Percentiles rank a stretch among this genome's conserved stretches.
Evolutionary conservation across 352 stramenopile species (phyloP).

Genomic region (Aphanomyces cochlioides): DNA sequence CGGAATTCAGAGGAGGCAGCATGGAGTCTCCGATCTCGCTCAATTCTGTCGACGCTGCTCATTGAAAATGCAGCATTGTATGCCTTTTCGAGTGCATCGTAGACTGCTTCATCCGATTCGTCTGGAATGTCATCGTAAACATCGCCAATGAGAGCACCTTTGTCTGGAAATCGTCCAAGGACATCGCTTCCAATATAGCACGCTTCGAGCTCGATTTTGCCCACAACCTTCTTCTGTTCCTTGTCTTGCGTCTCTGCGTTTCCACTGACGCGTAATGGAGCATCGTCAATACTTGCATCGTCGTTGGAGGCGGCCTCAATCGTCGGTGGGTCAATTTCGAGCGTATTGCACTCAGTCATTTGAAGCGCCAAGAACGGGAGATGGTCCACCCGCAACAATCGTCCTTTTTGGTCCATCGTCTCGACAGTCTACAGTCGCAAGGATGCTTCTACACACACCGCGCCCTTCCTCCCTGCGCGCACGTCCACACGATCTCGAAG

Average conservation of each 20-base stretch:
- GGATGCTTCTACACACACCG: not conserved
- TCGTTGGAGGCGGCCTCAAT: not conserved
- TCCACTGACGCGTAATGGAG: not conserved
- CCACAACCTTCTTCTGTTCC: not conserved
- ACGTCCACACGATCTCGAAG: not conserved
- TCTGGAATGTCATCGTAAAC: conserved; percentile 27
- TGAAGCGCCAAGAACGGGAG: conserved; percentile 21
- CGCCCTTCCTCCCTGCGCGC: conserved; percentile 9
- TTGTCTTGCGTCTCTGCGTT: not conserved
- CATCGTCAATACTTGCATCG: not conserved
- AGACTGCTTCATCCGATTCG: conserved; percentile 31
- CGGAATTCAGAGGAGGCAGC: not conserved
- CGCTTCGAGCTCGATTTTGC: conserved; percentile 24
- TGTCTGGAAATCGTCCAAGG: conserved; percentile 9
- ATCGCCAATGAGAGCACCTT: conserved; percentile 22
- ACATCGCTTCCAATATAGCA: conserved; percentile 27
- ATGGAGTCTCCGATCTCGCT: conserved; percentile 26
- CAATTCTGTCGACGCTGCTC: conserved; percentile 19
- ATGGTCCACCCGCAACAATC: conserved; percentile 26
- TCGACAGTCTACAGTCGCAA: not conserved
- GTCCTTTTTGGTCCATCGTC: conserved; percentile 16
- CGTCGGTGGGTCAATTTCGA: conserved; percentile 3
- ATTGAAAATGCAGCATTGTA: conserved; percentile 52
- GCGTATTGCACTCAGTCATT: conserved; percentile 13
- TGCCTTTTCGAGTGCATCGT: conserved; percentile 59